Evolutionary conservation across 73 alveolate species (phyloP).

Genomic region (Breviolum minutum): DNA sequence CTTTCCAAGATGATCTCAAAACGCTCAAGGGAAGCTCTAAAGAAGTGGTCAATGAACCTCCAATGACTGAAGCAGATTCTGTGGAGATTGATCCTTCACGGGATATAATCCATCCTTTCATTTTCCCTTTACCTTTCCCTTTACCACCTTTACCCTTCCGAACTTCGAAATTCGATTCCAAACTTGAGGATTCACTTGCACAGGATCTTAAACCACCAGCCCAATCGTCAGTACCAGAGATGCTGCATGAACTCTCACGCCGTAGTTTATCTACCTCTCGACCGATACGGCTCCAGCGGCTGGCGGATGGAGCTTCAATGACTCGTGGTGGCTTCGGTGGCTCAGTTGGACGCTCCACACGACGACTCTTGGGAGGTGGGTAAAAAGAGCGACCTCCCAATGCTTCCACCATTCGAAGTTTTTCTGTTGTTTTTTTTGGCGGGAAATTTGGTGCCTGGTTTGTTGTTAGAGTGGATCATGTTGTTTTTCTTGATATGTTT

Average conservation of each 20-base stretch:
- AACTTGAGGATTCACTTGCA: not conserved
- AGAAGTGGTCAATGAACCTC: not conserved
- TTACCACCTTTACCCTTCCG: not conserved
- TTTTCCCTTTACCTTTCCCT: constrained; percentile 17
- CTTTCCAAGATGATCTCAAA: not conserved
- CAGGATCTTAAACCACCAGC: constrained; percentile 12
- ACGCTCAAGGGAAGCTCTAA: constrained; percentile 4
- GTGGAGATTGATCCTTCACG: not conserved
- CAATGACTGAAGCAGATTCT: not conserved
- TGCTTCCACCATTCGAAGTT: not conserved
- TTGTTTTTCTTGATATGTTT: too few relatives aligned
- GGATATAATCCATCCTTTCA: not conserved
- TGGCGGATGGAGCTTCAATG: not conserved
- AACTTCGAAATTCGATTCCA: not conserved
- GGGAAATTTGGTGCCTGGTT: not conserved
- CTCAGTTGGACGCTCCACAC: not conserved
- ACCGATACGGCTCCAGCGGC: constrained; percentile 3
- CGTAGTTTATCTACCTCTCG: not conserved
- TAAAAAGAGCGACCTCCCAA: not conserved
- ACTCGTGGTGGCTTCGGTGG: not conserved
- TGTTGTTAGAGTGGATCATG: not conserved
- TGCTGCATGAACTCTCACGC: constrained; percentile 25
- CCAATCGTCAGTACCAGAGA: constrained; percentile 1
- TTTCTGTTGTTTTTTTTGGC: not conserved
- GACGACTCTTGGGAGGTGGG: constrained; percentile 45